These are phyloP conservation scores for Dendrobium chrysotoxum DNA, from an alignment of 106 monocot genomes.

Conservation along the genomic window DNA sequence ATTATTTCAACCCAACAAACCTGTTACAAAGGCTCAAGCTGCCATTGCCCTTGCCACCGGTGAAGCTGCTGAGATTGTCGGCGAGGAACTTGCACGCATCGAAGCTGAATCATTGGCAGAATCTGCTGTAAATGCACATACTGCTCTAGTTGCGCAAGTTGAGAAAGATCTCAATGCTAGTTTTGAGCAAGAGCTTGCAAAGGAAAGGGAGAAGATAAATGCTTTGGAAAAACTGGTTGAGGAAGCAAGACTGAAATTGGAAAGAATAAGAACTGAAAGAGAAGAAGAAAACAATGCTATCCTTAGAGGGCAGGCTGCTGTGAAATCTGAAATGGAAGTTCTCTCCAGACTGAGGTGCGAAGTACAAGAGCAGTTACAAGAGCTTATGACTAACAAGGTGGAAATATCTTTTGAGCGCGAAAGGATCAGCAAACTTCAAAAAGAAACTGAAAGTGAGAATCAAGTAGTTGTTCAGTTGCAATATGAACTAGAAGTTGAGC, in stretches of 20 bases:
- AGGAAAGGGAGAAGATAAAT: conserved; percentile 77
- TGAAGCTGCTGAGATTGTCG: conserved; percentile 73
- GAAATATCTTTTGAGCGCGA: conserved; percentile 77
- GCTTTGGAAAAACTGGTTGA: conserved; percentile 78
- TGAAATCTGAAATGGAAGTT: conserved; percentile 93
- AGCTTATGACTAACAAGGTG: conserved; percentile 50
- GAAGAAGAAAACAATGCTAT: conserved; percentile 74
- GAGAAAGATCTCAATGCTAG: conserved; percentile 90
- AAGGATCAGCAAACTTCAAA: conserved; percentile 53
- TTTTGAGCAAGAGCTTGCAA: conserved; percentile 71
- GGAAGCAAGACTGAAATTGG: conserved; percentile 71
- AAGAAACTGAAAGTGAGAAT: conserved; percentile 73
- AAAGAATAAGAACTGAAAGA: conserved; percentile 64
- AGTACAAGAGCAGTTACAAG: conserved; percentile 78
- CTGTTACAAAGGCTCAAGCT: conserved; percentile 94
- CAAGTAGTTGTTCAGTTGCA: conserved; percentile 60
- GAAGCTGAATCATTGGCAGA: conserved; percentile 93
- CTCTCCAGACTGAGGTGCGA: conserved; percentile 68
- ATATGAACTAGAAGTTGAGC: conserved; percentile 94
- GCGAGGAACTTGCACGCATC: conserved; percentile 87
- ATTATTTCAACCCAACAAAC: conserved; percentile 91
- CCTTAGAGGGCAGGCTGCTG: conserved; percentile 50
- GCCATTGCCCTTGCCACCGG: conserved; percentile 87
- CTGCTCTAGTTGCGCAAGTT: conserved; percentile 76
- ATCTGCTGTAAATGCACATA: conserved; percentile 78